Percentiles rank a stretch among this genome's conserved stretches.
These are phyloP conservation scores for Chaetoceros muelleri DNA, from an alignment of 108 stramenopile species.

Conservation along the genomic window DNA sequence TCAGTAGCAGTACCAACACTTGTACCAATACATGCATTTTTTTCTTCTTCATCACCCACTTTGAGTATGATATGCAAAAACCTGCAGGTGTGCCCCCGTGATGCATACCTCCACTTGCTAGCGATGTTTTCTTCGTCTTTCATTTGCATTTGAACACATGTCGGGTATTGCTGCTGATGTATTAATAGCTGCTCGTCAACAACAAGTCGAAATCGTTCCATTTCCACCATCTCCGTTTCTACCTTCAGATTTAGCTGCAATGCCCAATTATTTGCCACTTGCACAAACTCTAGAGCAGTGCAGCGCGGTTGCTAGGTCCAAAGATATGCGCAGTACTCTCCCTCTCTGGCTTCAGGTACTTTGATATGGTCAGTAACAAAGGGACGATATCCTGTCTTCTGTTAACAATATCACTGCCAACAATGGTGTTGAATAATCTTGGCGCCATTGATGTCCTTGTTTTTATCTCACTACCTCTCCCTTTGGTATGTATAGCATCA, in stretches of 20 bases:
- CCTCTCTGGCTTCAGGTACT: slow-evolving; percentile 49
- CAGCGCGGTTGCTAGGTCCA: slow-evolving; percentile 45
- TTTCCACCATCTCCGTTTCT: background rate
- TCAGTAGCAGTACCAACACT: too few species aligned
- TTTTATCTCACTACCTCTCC: too few species aligned
- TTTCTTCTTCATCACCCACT: too few species aligned
- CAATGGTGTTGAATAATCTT: slow-evolving; percentile 35
- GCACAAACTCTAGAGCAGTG: slow-evolving; percentile 2
- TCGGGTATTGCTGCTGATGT: background rate
- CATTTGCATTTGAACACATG: too few species aligned
- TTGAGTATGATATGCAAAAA: too few species aligned
- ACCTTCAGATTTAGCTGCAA: background rate
- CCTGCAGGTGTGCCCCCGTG: too few species aligned
- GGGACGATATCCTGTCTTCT: slow-evolving; percentile 65
- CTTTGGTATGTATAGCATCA: too few species aligned
- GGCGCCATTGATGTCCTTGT: background rate
- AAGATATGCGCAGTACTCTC: slow-evolving; percentile 34
- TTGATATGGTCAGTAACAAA: slow-evolving; percentile 74
- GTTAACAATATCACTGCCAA: slow-evolving; percentile 60
- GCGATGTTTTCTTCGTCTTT: too few species aligned
- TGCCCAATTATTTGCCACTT: background rate
- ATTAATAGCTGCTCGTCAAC: background rate
- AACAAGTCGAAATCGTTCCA: background rate
- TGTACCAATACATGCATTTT: too few species aligned
- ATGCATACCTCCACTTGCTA: too few species aligned